A percentile compares a stretch with the other conserved stretches of the same genome.
Conservation (phyloP, 306 rosid genomes). For the Fragaria ananassa region DNA sequence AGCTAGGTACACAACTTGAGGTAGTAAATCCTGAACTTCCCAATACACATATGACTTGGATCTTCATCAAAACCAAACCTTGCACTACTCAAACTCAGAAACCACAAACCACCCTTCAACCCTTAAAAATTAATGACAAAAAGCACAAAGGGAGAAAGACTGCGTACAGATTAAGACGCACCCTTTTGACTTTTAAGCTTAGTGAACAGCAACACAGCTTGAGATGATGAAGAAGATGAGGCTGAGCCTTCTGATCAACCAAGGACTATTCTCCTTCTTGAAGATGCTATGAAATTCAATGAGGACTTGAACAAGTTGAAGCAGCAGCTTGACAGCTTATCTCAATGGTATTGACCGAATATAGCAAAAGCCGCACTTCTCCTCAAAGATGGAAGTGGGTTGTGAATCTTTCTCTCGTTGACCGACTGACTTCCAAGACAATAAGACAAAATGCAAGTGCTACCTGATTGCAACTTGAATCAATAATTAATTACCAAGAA, state of each 20-base stretch:
- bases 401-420: background rate
- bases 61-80: constrained; percentile 10
- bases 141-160: constrained; percentile 2
- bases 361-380: background rate
- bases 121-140: background rate
- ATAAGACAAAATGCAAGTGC: background rate
- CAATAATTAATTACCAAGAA: background rate
- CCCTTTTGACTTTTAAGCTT: background rate
- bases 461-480: background rate
- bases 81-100: background rate
- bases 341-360: background rate
- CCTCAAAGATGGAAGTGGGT: background rate
- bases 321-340: constrained; percentile 7
- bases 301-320: constrained; percentile 3
- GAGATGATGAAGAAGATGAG: constrained; percentile 21
- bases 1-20: constrained; percentile 1
- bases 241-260: background rate
- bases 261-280: background rate
- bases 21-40: background rate
- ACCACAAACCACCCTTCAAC: background rate
- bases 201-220: constrained; percentile 9
- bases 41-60: background rate
- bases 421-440: background rate
- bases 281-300: constrained; percentile 11
- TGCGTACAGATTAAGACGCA: constrained; percentile 12